Evolutionary conservation across 345 rosid genomes (phyloP).

Genomic region (Eucalyptus leucophloia): DNA sequence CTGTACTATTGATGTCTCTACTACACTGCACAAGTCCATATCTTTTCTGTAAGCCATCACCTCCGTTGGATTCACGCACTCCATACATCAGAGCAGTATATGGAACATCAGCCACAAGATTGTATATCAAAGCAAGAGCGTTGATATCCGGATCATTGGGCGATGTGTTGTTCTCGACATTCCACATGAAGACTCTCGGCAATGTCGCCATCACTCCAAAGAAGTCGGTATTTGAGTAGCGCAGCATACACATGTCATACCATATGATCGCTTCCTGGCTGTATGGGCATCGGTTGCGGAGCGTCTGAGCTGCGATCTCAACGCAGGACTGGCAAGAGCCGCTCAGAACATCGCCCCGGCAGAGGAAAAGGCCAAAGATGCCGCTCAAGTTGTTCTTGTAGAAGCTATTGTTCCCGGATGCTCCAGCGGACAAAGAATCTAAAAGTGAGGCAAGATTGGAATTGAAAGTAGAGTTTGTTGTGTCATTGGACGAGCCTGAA

Average conservation of each 20-base stretch:
- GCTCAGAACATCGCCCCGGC: constrained; percentile 15
- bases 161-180: background rate
- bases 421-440: background rate
- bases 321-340: constrained; percentile 7
- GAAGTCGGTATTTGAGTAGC: constrained; percentile 1
- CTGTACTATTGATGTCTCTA: constrained; percentile 7
- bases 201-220: background rate
- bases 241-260: background rate
- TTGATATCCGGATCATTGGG: background rate
- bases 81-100: background rate
- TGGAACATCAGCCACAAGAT: background rate
- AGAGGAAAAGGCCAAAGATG: constrained; percentile 14
- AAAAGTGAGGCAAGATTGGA: constrained; percentile 1
- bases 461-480: background rate
- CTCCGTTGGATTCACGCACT: background rate
- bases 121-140: background rate
- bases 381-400: background rate
- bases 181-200: background rate
- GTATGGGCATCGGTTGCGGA: background rate
- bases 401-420: constrained; percentile 1
- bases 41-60: background rate
- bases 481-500: background rate
- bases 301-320: background rate
- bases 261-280: background rate
- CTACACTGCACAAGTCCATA: constrained; percentile 23